A percentile compares a stretch with the other conserved stretches of the same genome.
Conservation (phyloP, 768 basidiomycete genomes). For the Phylloporus sp. region DNA sequence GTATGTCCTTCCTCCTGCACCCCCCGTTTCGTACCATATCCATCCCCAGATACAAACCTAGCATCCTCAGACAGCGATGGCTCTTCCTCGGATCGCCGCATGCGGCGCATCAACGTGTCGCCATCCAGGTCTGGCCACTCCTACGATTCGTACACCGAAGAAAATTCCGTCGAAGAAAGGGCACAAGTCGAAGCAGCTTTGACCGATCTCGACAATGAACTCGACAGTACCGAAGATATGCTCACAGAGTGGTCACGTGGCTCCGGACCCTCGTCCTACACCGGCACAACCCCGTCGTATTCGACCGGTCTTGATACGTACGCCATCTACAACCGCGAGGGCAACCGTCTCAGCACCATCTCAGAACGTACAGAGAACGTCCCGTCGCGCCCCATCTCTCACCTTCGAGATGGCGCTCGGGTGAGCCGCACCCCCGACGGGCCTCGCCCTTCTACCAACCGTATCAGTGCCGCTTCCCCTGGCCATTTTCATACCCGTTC, state of each 20-base stretch:
- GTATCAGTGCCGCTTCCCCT: constrained; percentile 36
- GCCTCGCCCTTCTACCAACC: constrained; percentile 42
- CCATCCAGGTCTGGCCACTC: constrained; percentile 38
- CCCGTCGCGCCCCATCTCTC: constrained; percentile 51
- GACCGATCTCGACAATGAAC: constrained; percentile 59
- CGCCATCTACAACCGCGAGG: constrained; percentile 36
- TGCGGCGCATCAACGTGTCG: constrained; percentile 53
- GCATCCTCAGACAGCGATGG: constrained; percentile 45
- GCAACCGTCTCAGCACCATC: constrained; percentile 63
- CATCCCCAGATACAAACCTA: constrained; percentile 38
- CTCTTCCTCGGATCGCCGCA: constrained; percentile 42
- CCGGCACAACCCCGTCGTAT: constrained; percentile 30
- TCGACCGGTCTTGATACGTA: constrained; percentile 37
- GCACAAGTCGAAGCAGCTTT: constrained; percentile 65
- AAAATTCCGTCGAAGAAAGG: constrained; percentile 41
- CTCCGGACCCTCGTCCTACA: constrained; percentile 29
- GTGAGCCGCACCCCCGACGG: constrained; percentile 42
- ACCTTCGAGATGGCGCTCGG: constrained; percentile 32
- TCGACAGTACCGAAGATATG: constrained; percentile 60
- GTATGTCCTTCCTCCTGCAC: constrained; percentile 32
- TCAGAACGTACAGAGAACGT: constrained; percentile 72
- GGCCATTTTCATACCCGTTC: constrained; percentile 46
- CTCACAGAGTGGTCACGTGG: constrained; percentile 62
- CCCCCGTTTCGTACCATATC: constrained; percentile 1
- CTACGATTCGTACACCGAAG: constrained; percentile 56